Base-by-base conservation (phyloP, 2,329 filamentous ascomycete genomes). In the Parastagonospora nodorum region DNA sequence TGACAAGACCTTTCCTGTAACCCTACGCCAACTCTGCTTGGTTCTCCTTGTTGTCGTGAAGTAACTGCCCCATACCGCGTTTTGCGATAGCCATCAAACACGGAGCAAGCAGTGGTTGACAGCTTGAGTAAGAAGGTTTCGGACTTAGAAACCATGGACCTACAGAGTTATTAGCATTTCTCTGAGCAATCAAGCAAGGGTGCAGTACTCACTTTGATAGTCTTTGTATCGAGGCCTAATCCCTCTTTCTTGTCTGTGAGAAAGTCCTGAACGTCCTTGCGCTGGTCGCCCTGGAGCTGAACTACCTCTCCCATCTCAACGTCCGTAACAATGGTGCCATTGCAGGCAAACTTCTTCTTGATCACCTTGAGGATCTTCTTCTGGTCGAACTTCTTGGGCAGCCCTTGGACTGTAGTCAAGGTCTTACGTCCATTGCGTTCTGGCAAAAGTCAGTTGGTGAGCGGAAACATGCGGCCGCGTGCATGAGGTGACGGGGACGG, bases 371-470 rank as follows among this genome's bases (percentile, higher is more conserved):
- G 88, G 77, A 99, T 97, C 83, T 97, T 97, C 87, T 97, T 97
- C 80, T 94, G 92, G 81, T 97, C 93, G 75, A 97, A 97, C 77
- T 97, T 97, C 84, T 94, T 94, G 61, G 94, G 93, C 73, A 99
- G 88, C 80, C 94, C 94, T 86, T 97, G 93, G 74, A 99, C 92
- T 72, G 94, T 99, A 72, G 94, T 99, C 89, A 99, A 85, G 83
- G 94, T 97, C 87, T 99, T 99, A 80, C 94, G 94, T 87, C 94
- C 94, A 97, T 99, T 99, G 82, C 94, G 94, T 83, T 99, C 94
- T 97, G 77, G 16, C 9, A 12, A 56, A 40, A 52, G 74, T 85
- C 64, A 84, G 81, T 39, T 7, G 27, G 16, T 19, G 27, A 24
- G 10, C 27, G 37, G 24, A 15, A 9, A n/a, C 46, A 39, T 47